Base-by-base conservation (phyloP, 139 green algal genomes). In the Chlorella sp. region DNA sequence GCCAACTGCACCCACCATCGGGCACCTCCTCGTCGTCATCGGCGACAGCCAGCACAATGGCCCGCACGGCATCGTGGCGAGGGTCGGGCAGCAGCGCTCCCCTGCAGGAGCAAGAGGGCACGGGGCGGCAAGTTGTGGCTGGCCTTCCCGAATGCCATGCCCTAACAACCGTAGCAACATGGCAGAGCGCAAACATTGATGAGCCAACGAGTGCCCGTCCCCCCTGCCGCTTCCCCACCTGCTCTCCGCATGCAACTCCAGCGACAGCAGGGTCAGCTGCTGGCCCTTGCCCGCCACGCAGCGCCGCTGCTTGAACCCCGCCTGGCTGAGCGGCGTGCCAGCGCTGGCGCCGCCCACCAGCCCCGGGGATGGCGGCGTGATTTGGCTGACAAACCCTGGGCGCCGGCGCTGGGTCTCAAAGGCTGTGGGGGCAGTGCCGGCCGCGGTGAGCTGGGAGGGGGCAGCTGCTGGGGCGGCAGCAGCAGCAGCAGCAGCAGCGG, bases 211-310 rank as follows among this genome's bases (percentile, higher is more conserved):
- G 38, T 3, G 13, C 51, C 51, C 51, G 22, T 2, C 60, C 14
- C 60, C 24, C 38, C 17, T 22, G 28, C 46, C 3, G 3, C 56
- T 54, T 0, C 0, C 74, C 14, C 70, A 87, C 87, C 91, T 92
- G 77, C 80, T 92, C 44, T 93, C 93, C 16, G 95, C 94, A 64
- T 94, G 90, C 72, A 99, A 78, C 92, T 99, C 95, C n/a, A 98
- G 62, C 26, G 87, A 91, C 51, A 93, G 84, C 36, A 96, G 81
- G 4, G 93, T 94, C 26, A 98, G 88, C 84, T 95, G 87, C 88
- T 98, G 91, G 32, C 90, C 93, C 82, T 93, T 94, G 85, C 88
- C 86, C 38, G 75, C 56, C 72, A 91, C 85, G 36, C 86, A 82
- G 30, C 77, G 77, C 58, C 60, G 77, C 60, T 81, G 80, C 69